Conservation (phyloP, 2,329 filamentous ascomycete genomes). For the Purpureocillium takamizusanense region DNA sequence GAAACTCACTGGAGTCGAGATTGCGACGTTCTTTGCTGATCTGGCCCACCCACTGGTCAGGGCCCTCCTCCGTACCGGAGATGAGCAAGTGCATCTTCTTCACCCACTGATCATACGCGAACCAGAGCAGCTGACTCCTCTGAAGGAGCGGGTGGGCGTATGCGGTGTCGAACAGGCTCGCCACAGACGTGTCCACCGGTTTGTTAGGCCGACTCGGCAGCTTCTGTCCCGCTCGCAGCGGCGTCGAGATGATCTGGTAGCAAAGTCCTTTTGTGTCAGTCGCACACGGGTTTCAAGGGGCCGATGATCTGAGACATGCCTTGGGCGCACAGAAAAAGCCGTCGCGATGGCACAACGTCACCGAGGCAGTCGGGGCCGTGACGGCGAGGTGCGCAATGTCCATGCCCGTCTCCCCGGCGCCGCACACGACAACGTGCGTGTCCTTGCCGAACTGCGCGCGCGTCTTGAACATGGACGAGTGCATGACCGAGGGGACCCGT, state of each 20-base stretch:
- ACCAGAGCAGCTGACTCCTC: conserved; percentile 32
- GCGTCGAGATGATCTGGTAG: conserved; percentile 18
- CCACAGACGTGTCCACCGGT: conserved; percentile 35
- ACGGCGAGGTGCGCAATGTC: conserved; percentile 35
- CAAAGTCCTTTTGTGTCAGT: neutral
- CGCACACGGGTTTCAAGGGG: too few relatives aligned
- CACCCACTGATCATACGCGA: conserved; percentile 36
- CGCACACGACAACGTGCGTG: conserved; percentile 32
- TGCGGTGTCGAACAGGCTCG: conserved; percentile 41
- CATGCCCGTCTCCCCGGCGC: conserved; percentile 36
- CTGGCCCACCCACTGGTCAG: conserved; percentile 38
- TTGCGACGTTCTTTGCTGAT: conserved; percentile 27
- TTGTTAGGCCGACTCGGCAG: conserved; percentile 22
- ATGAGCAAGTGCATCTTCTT: conserved; percentile 31
- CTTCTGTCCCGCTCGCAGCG: conserved; percentile 3
- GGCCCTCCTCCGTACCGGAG: conserved; percentile 34
- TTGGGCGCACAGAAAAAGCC: conserved; percentile 38
- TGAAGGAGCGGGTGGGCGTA: conserved; percentile 39
- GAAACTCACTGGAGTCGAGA: conserved; percentile 20
- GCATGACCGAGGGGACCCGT: conserved; percentile 24
- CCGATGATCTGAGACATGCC: conserved; percentile 11
- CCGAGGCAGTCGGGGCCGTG: conserved; percentile 29
- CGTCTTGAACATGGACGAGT: conserved; percentile 33
- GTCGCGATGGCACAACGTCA: conserved; percentile 34
- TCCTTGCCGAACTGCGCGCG: conserved; percentile 29